A percentile compares a stretch with the other conserved stretches of the same genome.
Conservation (phyloP, 2,329 filamentous ascomycete genomes). For the Colletotrichum sp. region DNA sequence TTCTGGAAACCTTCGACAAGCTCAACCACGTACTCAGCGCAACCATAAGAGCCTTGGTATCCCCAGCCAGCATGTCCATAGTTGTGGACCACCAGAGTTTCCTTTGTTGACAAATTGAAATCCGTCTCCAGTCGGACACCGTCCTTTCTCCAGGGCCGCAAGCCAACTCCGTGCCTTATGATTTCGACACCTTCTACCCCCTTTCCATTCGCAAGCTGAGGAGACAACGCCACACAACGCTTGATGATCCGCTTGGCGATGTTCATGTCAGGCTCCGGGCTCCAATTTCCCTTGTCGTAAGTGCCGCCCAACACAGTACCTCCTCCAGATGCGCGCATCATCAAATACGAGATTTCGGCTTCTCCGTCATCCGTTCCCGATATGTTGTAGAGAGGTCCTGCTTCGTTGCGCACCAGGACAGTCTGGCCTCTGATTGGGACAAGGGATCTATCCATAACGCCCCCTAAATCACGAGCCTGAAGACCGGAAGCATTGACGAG, state of each 20-base stretch:
- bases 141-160: not conserved
- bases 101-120: constrained; percentile 56
- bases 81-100: constrained; percentile 74
- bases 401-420: constrained; percentile 81
- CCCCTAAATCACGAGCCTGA: constrained; percentile 66
- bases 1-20: constrained; percentile 67
- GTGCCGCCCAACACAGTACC: constrained; percentile 89
- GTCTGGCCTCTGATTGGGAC: constrained; percentile 75
- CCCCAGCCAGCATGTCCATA: constrained; percentile 84
- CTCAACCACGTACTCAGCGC: constrained; percentile 68
- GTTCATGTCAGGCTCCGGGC: constrained; percentile 77
- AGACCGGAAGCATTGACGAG: constrained; percentile 77
- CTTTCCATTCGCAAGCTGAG: constrained; percentile 66
- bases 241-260: constrained; percentile 86
- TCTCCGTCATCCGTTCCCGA: constrained; percentile 77
- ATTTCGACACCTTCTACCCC: constrained; percentile 77
- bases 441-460: constrained; percentile 69
- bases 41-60: constrained; percentile 74
- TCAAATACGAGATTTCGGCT: constrained; percentile 79
- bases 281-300: constrained; percentile 81
- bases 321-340: constrained; percentile 79
- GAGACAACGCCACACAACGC: constrained; percentile 68
- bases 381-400: constrained; percentile 69
- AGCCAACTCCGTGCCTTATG: constrained; percentile 84
- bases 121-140: constrained; percentile 63